Percentiles rank a stretch among this genome's conserved stretches.
Conservation (phyloP, 2,329 filamentous ascomycete genomes). For the Aspergillus texensis region DNA sequence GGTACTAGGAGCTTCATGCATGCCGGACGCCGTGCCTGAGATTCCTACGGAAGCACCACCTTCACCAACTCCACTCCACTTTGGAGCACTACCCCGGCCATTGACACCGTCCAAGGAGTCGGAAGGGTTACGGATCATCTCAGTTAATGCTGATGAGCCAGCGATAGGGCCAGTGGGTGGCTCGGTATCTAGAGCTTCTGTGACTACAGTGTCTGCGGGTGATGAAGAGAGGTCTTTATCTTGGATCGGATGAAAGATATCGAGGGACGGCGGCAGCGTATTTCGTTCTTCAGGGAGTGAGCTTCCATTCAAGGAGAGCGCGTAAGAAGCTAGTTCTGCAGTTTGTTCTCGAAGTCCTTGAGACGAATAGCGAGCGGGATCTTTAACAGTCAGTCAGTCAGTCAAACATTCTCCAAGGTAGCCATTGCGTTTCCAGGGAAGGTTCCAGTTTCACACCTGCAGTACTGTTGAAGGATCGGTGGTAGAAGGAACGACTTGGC, state of each 20-base stretch:
- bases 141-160: conserved; percentile 52
- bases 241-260: conserved; percentile 30
- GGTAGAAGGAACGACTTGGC: conserved; percentile 49
- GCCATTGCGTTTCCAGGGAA: not conserved
- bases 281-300: conserved; percentile 28
- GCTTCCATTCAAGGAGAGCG: conserved; percentile 58
- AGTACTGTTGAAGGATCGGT: conserved; percentile 47
- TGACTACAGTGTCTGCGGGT: conserved; percentile 23
- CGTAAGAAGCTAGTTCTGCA: conserved; percentile 81
- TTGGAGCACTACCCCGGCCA: conserved; percentile 3
- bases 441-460: conserved; percentile 33
- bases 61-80: conserved; percentile 20
- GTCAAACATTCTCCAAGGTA: not conserved
- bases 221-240: conserved; percentile 20
- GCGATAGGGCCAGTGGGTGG: conserved; percentile 25
- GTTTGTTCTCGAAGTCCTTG: conserved; percentile 83
- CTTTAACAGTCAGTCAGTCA: conserved; percentile 45
- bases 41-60: conserved; percentile 17
- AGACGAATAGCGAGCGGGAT: conserved; percentile 72
- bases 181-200: conserved; percentile 19
- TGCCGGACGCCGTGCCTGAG: conserved; percentile 10
- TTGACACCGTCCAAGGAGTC: conserved; percentile 24
- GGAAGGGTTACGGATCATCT: conserved; percentile 51
- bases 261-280: conserved; percentile 31
- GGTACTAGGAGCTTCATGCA: conserved; percentile 28